Evolutionary conservation across 2,329 filamentous ascomycete species (phyloP), one percentile per base, ranked within the genome.

Genomic region (Aureobasidium sp.): DNA sequence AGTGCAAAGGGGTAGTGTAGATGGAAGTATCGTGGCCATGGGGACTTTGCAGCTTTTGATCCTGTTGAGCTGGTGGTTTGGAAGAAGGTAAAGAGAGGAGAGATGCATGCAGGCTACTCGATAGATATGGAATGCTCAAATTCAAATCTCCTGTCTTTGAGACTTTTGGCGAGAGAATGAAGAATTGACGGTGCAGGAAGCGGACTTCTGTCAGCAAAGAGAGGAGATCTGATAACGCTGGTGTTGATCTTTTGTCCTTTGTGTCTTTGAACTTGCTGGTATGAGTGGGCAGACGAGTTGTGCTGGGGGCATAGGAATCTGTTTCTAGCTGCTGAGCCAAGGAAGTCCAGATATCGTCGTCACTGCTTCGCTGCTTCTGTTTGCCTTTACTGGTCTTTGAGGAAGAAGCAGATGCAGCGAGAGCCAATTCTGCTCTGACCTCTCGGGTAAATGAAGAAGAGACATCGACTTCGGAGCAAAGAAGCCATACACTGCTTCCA

Each of bases 401-500:
- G 3, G 12, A 4, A 12, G 19, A 24, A 7, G 40, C 6, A 31
- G 22, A 47, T n/a, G 42, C 42, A 29, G 19, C 45, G 14, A 39
- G 14, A 11, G 48, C 39, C 8, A 61, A 17, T 31, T 61, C 60
- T 14, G 29, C 22, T 24, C 60, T 24, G 1, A 61, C 60, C 7
- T 39, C 22, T 27, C 5, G 4, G 0, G 60, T 61, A 15, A 61
- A 61, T 1, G 37, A 40, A 9, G 48, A 40, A 1, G 70, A 70
- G 3, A 71, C 68, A 50, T 72, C 69, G 37, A 67, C 59, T 39
- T 71, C 70, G 6, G 67, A 66, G 37, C 66, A 66, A 19, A 72
- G 65, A 5, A 69, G 63, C 54, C 67, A 67, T 2, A 56, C 61
- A 49, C 64, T 64, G 17, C 65, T 63, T 47, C 68, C 66, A 15